Evolutionary conservation across 2,329 filamentous ascomycete genomes (phyloP), one percentile per base, ranked within the genome.

Genomic region (Neocatenulostroma microsporum): DNA sequence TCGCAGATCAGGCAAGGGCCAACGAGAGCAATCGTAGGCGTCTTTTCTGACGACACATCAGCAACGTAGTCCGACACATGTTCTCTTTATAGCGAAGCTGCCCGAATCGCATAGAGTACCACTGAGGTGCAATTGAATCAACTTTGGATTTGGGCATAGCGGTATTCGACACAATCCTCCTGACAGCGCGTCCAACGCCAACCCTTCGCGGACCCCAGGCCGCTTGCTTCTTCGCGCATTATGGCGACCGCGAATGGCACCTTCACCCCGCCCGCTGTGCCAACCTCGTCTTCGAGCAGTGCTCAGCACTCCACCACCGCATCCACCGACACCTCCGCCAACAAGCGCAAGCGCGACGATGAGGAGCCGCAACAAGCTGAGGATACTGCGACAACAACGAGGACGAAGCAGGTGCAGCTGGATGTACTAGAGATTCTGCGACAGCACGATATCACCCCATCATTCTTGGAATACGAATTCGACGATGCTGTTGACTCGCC

Each of bases 271-370:
- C 39, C 47, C 1, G 27, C 30, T 2, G 24, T 18, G 11, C 15
- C 39, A 25, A 28, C 41, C 18, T 20, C 34, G 21, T n/a, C n/a
- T n/a, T n/a, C n/a, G n/a, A n/a, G n/a, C n/a, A n/a, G n/a, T n/a
- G n/a, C n/a, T n/a, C 21, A 31, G 21, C 39, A 40, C 10, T 23
- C 42, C 2, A 24, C 25, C 28, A 20, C 40, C 21, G 41, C 45
- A n/a, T 39, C 41, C n/a, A 18, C 45, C 4, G 19, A 38, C 25
- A 27, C 39, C 19, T 40, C 43, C 24, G 39, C 45, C 35, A 54
- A 58, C 41, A 70, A 70, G 51, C 64, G 67, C 30, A 70, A 70
- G 56, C 66, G 65, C 40, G 60, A 59, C 25, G 55, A 58, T 23
- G 36, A 46, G 30, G 12, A 20, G 5, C 15, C 31, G 9, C 42